Percentiles rank a stretch among this genome's conserved stretches.
Conservation (phyloP, 1,284 basidiomycete species). For the Austroboletus niveus region DNA sequence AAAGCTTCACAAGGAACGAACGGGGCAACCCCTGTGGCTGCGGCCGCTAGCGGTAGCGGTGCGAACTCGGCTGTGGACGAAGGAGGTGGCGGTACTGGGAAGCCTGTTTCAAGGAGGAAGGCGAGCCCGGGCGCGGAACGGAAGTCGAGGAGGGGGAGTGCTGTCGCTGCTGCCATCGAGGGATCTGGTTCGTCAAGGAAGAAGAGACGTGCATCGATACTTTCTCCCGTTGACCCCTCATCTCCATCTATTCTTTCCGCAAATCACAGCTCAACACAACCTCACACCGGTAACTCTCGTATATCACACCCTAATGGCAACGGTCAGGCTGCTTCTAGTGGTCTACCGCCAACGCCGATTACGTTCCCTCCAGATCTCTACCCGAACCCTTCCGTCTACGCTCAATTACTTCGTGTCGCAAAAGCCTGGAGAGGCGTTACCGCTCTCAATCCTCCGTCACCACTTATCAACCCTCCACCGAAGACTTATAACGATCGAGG, state of each 20-base stretch:
- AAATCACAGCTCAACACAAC: conserved; percentile 12
- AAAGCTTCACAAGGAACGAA: conserved; percentile 28
- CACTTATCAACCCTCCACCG: conserved; percentile 21
- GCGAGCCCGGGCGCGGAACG: conserved; percentile 47
- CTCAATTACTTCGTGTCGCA: conserved; percentile 56
- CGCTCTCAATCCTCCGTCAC: conserved; percentile 45
- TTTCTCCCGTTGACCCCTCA: conserved; percentile 27
- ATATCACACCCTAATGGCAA: conserved; percentile 19
- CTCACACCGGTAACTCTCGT: conserved; percentile 14
- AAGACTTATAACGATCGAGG: conserved; percentile 21
- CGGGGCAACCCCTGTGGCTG: conserved; percentile 9
- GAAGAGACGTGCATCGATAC: conserved; percentile 41
- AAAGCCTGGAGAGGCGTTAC: conserved; percentile 67
- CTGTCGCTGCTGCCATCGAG: conserved; percentile 37
- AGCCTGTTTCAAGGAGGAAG: conserved; percentile 32
- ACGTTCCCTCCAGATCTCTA: conserved; percentile 40
- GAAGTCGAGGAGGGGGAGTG: conserved; percentile 42
- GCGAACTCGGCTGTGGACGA: conserved; percentile 17
- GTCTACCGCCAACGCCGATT: conserved; percentile 19
- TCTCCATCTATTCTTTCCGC: conserved; percentile 18
- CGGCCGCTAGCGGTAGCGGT: conserved; percentile 14
- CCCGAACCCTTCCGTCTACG: conserved; percentile 47
- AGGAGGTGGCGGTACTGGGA: conserved; percentile 5
- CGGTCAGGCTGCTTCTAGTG: conserved; percentile 25
- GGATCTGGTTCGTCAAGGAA: conserved; percentile 36